These are phyloP conservation scores for Eucalyptus virginea DNA, from an alignment of 345 rosid genomes.

Conservation along the genomic window DNA sequence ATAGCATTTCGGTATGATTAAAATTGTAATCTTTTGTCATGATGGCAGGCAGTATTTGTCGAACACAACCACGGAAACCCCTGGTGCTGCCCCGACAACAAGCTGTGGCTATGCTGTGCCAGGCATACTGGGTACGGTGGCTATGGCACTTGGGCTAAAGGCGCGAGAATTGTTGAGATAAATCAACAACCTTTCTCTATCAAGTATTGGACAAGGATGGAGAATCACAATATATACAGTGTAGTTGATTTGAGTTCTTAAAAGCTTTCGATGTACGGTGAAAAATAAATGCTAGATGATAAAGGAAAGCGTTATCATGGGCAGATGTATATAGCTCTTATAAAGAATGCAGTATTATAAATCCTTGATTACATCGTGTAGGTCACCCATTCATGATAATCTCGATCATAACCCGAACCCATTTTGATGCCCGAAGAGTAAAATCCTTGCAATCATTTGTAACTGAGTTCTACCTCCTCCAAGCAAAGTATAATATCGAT, in stretches of 20 bases:
- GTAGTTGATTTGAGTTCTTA: slow-evolving; percentile 29
- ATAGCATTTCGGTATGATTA: background rate
- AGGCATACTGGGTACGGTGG: slow-evolving; percentile 87
- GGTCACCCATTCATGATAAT: background rate
- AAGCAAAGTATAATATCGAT: background rate
- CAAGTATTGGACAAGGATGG: slow-evolving; percentile 88
- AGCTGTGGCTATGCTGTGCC: slow-evolving; percentile 86
- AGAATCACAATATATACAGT: slow-evolving; percentile 51
- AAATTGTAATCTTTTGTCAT: background rate
- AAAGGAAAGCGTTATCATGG: background rate
- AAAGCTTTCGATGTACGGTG: background rate
- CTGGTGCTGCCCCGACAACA: slow-evolving; percentile 79
- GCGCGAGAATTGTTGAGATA: slow-evolving; percentile 72
- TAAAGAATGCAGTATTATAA: background rate
- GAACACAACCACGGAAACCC: slow-evolving; percentile 46
- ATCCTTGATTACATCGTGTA: background rate
- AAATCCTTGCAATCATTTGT: background rate
- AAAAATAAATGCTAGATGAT: background rate
- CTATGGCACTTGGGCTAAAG: slow-evolving; percentile 76
- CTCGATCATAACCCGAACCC: background rate
- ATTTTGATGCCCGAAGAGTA: background rate
- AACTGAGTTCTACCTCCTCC: background rate
- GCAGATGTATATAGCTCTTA: background rate
- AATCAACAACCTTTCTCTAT: slow-evolving; percentile 43
- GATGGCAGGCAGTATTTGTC: slow-evolving; percentile 63